Evolutionary conservation across 208 protist species (phyloP), one percentile per base, ranked within the genome.

Genomic region (Crithidia fasciculata): DNA sequence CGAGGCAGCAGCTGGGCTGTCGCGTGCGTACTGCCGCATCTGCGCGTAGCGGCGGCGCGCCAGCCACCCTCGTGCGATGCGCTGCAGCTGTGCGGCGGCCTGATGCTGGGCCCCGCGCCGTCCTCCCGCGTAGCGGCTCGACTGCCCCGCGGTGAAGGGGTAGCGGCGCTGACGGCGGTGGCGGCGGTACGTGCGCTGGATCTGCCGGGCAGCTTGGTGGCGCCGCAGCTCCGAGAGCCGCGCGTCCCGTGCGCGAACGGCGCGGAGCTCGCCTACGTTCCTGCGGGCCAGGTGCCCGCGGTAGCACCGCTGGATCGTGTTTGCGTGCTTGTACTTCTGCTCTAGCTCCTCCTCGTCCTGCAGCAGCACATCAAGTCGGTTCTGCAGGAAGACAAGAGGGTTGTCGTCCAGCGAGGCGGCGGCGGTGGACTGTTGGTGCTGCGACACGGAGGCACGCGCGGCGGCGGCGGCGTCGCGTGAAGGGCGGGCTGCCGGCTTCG

Each of bases 301-400:
- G 70, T 83, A 91, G 59, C 81, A 50, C n/a, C 81, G 77, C 72
- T 95, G 90, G 74, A 95, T 92, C 15, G 80, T 47, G 9, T 61
- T 78, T 4, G 87, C 87, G 65, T 89, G 82, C 18, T 10, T 66
- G n/a, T 88, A 85, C 76, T 92, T 94, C 67, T 84, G 83, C 65
- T 89, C 82, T 41, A 94, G 62, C 79, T 94, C 89, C 55, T 91
- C 83, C 74, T 94, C 89, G 68, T 94, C 89, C 60, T 92, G 82
- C 19, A 94, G 54, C 12, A 94, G 78, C 72, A 94, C 85, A 9
- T 94, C 87, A 5, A 94, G 72, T 41, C 89, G 89, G 53, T 92
- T 80, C 41, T 81, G 77, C 68, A 93, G 70, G 62, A 88, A 93
- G 2, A 63, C 66, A 71, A 83, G 63, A 58, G 88, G 77, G 65